Evolutionary conservation across 495 filamentous ascomycete species (phyloP).

Genomic region (Tuber umbilicatum): DNA sequence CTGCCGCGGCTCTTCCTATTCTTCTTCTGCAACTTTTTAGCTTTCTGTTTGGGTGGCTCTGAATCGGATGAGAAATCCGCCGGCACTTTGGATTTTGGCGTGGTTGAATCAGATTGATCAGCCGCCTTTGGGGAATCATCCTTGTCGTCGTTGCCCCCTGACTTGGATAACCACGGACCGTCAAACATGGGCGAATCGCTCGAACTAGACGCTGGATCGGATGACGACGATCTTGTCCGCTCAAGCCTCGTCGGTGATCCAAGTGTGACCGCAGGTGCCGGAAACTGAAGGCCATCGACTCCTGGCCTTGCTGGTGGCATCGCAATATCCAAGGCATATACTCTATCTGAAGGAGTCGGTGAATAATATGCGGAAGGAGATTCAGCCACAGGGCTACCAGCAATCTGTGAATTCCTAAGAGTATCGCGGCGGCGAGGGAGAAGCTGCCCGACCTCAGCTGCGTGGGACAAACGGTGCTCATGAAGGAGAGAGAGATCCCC

Average conservation of each 20-base stretch:
- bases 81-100: neutral
- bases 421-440: slow-evolving; percentile 34
- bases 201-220: slow-evolving; percentile 3
- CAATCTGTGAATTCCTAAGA: slow-evolving; percentile 5
- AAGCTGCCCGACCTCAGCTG: slow-evolving; percentile 41
- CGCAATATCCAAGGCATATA: slow-evolving; percentile 37
- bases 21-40: slow-evolving; percentile 27
- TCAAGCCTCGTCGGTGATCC: slow-evolving; percentile 9
- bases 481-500: slow-evolving; percentile 40
- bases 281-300: slow-evolving; percentile 25
- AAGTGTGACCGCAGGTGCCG: slow-evolving; percentile 9
- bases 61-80: slow-evolving; percentile 8
- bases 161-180: slow-evolving; percentile 14
- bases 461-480: slow-evolving; percentile 39
- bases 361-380: slow-evolving; percentile 18
- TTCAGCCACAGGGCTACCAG: neutral
- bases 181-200: slow-evolving; percentile 1
- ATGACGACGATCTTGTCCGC: slow-evolving; percentile 1
- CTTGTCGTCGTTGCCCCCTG: slow-evolving; percentile 1
- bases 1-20: slow-evolving; percentile 3
- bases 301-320: slow-evolving; percentile 13
- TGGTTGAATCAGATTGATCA: neutral
- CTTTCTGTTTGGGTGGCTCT: slow-evolving; percentile 17
- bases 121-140: neutral
- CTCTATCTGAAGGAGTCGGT: slow-evolving; percentile 12